Base-by-base conservation (phyloP, 352 stramenopile species). In the Thalassiosira livingstoniorum region DNA sequence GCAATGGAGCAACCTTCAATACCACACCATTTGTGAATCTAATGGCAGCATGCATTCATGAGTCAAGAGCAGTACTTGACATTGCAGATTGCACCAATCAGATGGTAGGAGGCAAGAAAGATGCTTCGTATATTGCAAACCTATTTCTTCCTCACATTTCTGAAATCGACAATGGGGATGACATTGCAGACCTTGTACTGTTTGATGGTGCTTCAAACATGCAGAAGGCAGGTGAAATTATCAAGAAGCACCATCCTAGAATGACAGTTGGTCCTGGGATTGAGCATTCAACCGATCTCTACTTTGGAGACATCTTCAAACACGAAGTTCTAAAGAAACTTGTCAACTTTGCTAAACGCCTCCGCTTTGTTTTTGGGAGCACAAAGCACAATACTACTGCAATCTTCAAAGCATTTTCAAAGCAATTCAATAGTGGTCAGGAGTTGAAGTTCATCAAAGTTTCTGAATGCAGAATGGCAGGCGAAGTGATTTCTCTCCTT, bases 391-490 rank as follows among this genome's bases (percentile, higher is more conserved):
- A 11, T 29, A 4, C n/a, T 3, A 32, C 10, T 5, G 11, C 23
- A 5, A 64, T 64, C 23, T 64, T 64, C 31, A 35, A 64, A 29
- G 4, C 32, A 37, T 4, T 39, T 11, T 32, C 55, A 7, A 39
- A 5, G 23, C 13, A 64, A 35, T n/a, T 25, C 29, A 39, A 39
- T 29, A 64, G 37, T 5, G 55, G 29, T 64, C 23, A 13, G 4
- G 3, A 13, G 10, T 5, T 64, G 10, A 29, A 29, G 7, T 64
- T 64, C 25, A 35, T 64, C 25, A 64, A 31, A 5, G 10, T 29
- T 29, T 64, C 55, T n/a, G 55, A 64, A 23, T 64, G 55, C 37
- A 34, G 23, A n/a, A 64, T 64, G 55, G 55, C 11, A 25, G 55
- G 55, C 7, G 55, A n/a, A 13, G 3, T 25, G 2, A 64, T 64